Base-by-base conservation (phyloP, 202 grass and related monocot species). In the Schoenoplectus tabernaemontani region DNA sequence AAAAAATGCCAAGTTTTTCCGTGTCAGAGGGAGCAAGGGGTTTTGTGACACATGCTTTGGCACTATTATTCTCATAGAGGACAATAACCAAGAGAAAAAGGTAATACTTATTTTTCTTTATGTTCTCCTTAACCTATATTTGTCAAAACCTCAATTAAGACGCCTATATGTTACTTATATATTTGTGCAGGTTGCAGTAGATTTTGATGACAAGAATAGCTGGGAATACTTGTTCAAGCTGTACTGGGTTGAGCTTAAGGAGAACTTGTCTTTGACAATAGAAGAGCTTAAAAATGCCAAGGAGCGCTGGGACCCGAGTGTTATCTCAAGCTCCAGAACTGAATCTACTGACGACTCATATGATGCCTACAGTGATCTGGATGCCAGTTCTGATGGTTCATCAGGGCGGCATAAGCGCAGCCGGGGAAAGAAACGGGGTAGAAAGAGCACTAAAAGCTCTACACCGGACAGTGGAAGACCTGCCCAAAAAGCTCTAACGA, bases 181-280 rank as follows among this genome's bases (percentile, higher is more conserved):
- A 80, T 54, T 56, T 76, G 84, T 77, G 65, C 86, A 99, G 96
- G 85, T 82, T 84, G 85, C 38, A 12, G 88, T 99, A 84, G 96
- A 99, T 90, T 99, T 99, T 89, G 90, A 99, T 85, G 96, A 99
- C 72, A 86, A 76, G 85, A 83, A 73, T 54, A 99, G 88, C 38
- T 99, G 96, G 96, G 92, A 99, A 76, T 99, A 99, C 84, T 87
- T 99, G 43, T 99, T 99, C 82, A 99, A 99, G 79, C 65, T 96
- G 53, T 99, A 99, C 85, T 99, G 96, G 96, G 43, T 89, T 59
- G 90, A 90, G 85, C 83, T 91, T 37, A 99, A 96, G 86, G 83
- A 86, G 50, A 99, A 92, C 32, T 68, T 99, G 54, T 86, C 81
- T 20, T 85, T 99, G 85, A 99, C 92, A 82, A 78, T 99, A 57